Evolutionary conservation across 306 rosid genomes (phyloP).

Genomic region (Cajanus cajan): DNA sequence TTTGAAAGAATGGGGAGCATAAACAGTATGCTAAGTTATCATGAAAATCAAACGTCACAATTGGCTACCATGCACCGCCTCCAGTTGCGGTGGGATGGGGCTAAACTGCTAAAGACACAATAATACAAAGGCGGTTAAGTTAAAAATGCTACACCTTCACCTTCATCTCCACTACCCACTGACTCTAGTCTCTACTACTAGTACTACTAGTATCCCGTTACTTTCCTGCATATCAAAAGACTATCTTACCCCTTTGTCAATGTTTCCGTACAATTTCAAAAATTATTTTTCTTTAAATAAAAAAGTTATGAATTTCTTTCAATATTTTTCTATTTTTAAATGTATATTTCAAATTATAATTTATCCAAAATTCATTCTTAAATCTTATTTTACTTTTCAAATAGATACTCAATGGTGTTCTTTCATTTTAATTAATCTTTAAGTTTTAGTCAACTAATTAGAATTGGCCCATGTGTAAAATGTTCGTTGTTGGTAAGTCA

Average conservation of each 20-base stretch:
- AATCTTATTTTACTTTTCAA: no score
- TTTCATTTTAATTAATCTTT: no score
- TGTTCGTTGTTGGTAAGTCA: no score
- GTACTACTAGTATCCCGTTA: background rate
- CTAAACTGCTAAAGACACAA: background rate
- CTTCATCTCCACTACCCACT: background rate
- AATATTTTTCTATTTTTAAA: no score
- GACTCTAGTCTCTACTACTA: background rate
- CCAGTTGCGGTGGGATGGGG: background rate
- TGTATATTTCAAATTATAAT: no score
- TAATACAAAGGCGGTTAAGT: conserved; percentile 8
- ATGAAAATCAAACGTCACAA: background rate
- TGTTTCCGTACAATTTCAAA: background rate
- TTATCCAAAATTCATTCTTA: no score
- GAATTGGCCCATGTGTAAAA: no score
- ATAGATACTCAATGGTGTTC: no score
- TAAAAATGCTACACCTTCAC: conserved; percentile 4
- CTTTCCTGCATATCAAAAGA: conserved; percentile 8
- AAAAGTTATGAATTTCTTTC: no score
- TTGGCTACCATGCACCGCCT: background rate
- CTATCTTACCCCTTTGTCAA: conserved; percentile 9
- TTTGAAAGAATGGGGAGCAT: background rate
- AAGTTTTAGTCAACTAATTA: no score
- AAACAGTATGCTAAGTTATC: background rate
- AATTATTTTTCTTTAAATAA: no score